These are phyloP conservation scores for Metschnikowia noctiluminum DNA, from an alignment of 805 yeast species.

Conservation along the genomic window DNA sequence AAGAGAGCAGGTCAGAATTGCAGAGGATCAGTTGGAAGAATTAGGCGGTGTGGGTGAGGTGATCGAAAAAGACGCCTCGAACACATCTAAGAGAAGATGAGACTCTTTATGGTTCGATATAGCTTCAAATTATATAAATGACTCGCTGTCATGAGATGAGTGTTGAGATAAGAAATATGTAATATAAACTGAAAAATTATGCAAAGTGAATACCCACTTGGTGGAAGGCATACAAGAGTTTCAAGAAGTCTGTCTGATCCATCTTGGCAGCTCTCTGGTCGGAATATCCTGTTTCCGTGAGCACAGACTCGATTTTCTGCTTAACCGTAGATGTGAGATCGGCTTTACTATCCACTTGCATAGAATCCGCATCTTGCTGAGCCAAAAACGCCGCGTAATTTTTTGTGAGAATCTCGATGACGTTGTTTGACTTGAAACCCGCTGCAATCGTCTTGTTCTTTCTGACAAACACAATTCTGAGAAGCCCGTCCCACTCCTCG, in stretches of 20 bases:
- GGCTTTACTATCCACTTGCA: slow-evolving; percentile 38
- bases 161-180: slow-evolving; percentile 4
- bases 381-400: slow-evolving; percentile 80
- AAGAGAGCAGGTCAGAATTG: slow-evolving; percentile 83
- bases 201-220: slow-evolving; percentile 97
- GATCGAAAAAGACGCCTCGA: slow-evolving; percentile 63
- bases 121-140: not conserved
- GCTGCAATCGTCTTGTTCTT: slow-evolving; percentile 92
- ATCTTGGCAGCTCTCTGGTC: slow-evolving; percentile 91
- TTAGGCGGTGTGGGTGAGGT: slow-evolving; percentile 88
- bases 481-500: slow-evolving; percentile 94
- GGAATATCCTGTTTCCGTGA: slow-evolving; percentile 72
- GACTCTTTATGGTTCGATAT: not conserved
- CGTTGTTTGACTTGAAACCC: slow-evolving; percentile 81
- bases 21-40: slow-evolving; percentile 88
- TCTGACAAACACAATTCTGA: slow-evolving; percentile 87
- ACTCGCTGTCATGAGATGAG: not conserved
- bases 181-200: slow-evolving; percentile 25
- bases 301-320: slow-evolving; percentile 66
- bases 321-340: slow-evolving; percentile 53
- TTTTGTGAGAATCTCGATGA: slow-evolving; percentile 76
- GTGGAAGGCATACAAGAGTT: slow-evolving; percentile 85
- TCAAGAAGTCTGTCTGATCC: slow-evolving; percentile 92
- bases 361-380: slow-evolving; percentile 42
- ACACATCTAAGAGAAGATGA: slow-evolving; percentile 48